These are phyloP conservation scores for Coniochaeta sp. DNA, from an alignment of 2,329 filamentous ascomycete species.

Conservation along the genomic window DNA sequence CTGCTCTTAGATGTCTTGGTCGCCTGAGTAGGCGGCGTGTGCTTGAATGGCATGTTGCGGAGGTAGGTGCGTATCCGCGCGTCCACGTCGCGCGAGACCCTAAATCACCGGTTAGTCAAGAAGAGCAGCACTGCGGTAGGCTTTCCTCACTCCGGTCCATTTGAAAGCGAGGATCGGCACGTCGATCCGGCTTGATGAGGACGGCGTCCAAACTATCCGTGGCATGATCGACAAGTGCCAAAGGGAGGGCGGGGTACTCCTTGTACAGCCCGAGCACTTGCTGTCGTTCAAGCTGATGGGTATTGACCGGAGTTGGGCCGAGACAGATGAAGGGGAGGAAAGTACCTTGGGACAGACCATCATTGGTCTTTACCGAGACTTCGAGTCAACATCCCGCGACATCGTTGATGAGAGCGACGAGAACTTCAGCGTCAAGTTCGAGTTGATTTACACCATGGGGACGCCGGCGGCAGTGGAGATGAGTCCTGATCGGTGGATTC, in stretches of 20 bases:
- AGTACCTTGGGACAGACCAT: slow-evolving; percentile 31
- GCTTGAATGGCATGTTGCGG: not conserved
- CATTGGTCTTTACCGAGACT: too few species aligned
- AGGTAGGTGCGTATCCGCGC: not conserved
- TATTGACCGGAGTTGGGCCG: slow-evolving; percentile 37
- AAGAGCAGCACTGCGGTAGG: not conserved
- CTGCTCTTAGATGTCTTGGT: not conserved
- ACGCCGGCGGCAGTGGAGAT: slow-evolving; percentile 41
- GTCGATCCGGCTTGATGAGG: too few species aligned
- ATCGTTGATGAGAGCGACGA: slow-evolving; percentile 62
- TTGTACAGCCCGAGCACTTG: slow-evolving; percentile 58
- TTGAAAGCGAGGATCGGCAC: not conserved
- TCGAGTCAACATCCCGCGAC: slow-evolving; percentile 46
- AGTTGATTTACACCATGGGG: slow-evolving; percentile 58
- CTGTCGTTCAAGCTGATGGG: slow-evolving; percentile 58
- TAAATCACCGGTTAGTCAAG: not conserved
- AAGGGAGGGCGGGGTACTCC: slow-evolving; percentile 42
- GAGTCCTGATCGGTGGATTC: slow-evolving; percentile 47
- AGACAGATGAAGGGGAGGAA: slow-evolving; percentile 19
- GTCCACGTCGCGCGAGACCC: not conserved
- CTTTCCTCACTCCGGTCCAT: not conserved
- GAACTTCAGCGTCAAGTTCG: slow-evolving; percentile 52
- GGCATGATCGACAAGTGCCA: too few species aligned
- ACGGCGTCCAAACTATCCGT: too few species aligned
- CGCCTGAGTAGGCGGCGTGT: not conserved